Evolutionary conservation across 176 grass and related monocot species (phyloP), one percentile per base, ranked within the genome.

Genomic region (Juncus effusus): DNA sequence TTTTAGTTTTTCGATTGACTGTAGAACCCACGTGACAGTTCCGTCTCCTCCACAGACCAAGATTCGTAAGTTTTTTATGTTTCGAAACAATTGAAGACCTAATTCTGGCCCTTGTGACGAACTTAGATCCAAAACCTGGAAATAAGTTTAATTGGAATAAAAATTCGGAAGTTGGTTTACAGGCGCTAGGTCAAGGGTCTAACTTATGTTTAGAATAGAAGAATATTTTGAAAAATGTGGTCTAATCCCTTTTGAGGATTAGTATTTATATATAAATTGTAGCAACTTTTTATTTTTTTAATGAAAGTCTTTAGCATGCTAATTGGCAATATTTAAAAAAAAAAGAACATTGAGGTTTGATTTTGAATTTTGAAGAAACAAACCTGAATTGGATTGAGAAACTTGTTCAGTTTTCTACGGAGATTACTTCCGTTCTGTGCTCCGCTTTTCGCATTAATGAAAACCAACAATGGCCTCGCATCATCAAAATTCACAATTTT

Each of bases 1-100:
- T 28, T 28, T 28, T 39, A 85, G 76, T 64, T 61, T 82, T 63
- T 91, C 92, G 64, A 96, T 91, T 15, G 84, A 81, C 85, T 96
- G 82, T 60, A 96, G 79, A 64, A 96, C 87, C 92, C 92, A 96
- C 4, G 79, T 82, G 15, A 91, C 79, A 55, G 92, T 96, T 49
- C 92, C 92, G 72, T 96, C 92, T 49, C 92, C 92, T 67, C 92
- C 92, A 74, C 87, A 96, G 62, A 96, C 92, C 79, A 96, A 82
- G 71, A 96, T 81, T 75, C 82, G 83, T 59, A 96, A 91, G 65
- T 96, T 78, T 70, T 91, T 80, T 10, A 91, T 72, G 64, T 81
- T 56, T 15, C 35, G 65, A 80, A 96, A 96, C 37, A 91, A 62
- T 76, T 81, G 66, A 65, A 96, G 42, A 67, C 87, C 87, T 28